A percentile compares a stretch with the other conserved stretches of the same genome.
These are phyloP conservation scores for Conticribra weissflogii DNA, from an alignment of 108 stramenopile species.

Conservation along the genomic window DNA sequence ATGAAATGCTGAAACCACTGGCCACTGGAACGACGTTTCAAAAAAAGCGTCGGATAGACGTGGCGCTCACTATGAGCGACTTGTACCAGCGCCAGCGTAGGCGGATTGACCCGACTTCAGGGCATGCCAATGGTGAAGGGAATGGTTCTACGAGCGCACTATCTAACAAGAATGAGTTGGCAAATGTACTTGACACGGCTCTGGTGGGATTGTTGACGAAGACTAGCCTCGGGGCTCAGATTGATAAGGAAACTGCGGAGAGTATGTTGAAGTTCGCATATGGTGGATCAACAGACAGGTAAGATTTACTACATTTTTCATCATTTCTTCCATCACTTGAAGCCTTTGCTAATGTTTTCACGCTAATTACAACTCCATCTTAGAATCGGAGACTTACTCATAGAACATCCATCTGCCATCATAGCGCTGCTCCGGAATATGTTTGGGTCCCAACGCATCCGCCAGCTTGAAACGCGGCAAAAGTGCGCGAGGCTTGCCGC, in stretches of 20 bases:
- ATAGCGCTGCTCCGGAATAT: conserved; percentile 62
- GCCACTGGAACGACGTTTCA: conserved; percentile 56
- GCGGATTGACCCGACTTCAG: conserved; percentile 42
- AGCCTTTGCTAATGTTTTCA: no score
- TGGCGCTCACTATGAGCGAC: conserved; percentile 76
- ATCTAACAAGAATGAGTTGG: conserved; percentile 22
- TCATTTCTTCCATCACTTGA: neutral
- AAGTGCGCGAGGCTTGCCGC: conserved; percentile 81
- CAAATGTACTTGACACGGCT: conserved; percentile 56
- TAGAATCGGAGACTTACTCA: conserved; percentile 66
- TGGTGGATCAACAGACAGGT: conserved; percentile 37
- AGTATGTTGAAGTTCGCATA: conserved; percentile 58
- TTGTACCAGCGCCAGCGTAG: conserved; percentile 73
- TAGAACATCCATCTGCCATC: conserved; percentile 66
- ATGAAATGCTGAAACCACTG: conserved; percentile 67
- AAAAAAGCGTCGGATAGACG: conserved; percentile 80
- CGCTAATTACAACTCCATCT: neutral
- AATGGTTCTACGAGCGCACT: neutral
- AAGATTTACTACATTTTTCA: neutral
- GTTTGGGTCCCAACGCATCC: conserved; percentile 57
- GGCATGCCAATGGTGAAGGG: conserved; percentile 6
- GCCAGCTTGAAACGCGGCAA: conserved; percentile 43
- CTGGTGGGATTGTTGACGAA: conserved; percentile 60
- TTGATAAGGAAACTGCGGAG: conserved; percentile 68
- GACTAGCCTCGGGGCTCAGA: conserved; percentile 56